These are phyloP conservation scores for Saccharomyces hybrid DNA, from an alignment of 1,139 yeast species.

Conservation along the genomic window DNA sequence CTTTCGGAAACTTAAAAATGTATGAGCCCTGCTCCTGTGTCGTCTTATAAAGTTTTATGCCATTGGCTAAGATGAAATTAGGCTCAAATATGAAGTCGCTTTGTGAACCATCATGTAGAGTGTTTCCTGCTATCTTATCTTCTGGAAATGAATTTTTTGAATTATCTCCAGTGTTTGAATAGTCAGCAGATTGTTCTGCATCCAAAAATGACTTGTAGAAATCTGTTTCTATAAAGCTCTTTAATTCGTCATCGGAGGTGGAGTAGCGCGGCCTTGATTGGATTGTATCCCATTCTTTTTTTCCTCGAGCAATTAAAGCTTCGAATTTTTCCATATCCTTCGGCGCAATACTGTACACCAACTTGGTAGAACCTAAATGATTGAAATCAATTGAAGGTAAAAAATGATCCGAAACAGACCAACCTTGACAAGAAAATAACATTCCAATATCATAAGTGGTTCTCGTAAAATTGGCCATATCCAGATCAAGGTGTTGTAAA, in stretches of 20 bases:
- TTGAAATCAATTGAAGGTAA: constrained; percentile 60
- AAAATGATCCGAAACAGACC: constrained; percentile 74
- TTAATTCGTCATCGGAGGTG: constrained; percentile 3
- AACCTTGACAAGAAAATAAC: constrained; percentile 63
- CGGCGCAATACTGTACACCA: constrained; percentile 83
- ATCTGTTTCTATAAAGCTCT: constrained; percentile 12
- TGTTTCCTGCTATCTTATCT: background rate
- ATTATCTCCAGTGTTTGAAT: background rate
- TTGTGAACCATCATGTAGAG: background rate
- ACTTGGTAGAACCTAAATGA: constrained; percentile 58
- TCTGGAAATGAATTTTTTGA: background rate
- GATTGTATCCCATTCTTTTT: constrained; percentile 14
- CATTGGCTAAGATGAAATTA: constrained; percentile 37
- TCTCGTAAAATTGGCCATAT: constrained; percentile 38
- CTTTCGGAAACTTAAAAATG: constrained; percentile 48
- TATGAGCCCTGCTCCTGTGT: constrained; percentile 56
- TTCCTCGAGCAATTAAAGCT: constrained; percentile 29
- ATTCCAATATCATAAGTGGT: constrained; percentile 53
- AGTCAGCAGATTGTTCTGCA: constrained; percentile 6
- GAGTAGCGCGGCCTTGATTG: constrained; percentile 12
- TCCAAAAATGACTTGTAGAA: constrained; percentile 19
- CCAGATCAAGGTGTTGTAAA: constrained; percentile 35
- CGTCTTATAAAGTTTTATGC: constrained; percentile 41
- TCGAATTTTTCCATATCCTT: constrained; percentile 58
- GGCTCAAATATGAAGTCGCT: constrained; percentile 39